Evolutionary conservation across 1,139 yeast genomes (phyloP), one percentile per base, ranked within the genome.

Genomic region (Blastobotrys aristatus): DNA sequence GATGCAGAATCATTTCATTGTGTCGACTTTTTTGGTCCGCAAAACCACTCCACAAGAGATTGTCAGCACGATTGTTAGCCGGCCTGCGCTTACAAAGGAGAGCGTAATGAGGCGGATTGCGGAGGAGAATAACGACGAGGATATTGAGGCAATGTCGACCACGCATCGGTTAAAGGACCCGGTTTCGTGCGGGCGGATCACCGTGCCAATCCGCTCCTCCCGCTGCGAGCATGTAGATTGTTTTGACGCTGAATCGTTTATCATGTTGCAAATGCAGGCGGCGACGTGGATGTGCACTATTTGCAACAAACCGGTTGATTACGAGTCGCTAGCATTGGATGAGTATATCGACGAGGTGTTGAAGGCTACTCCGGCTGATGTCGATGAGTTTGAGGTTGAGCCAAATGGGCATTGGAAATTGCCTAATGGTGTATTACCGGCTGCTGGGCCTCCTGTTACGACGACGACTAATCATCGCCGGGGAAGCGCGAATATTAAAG

Each of bases 261-360:
- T 72, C 27, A 61, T 59, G 56, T 57, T 72, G 41, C 75, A 71
- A 54, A 57, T 62, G 48, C 74, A 69, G 50, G 72, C 70, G 0
- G 65, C 71, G n/a, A 66, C 71, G 1, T 72, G 76, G 75, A 53
- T 54, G 20, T 72, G 76, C 49, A 72, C 74, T 0, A 55, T 70
- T 1, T 72, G 76, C 53, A 64, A 65, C 51, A 58, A 57, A n/a
- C 45, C 49, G n/a, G 57, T 68, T 18, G 52, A 53, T 7, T 62
- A 55, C 46, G 60, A 58, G 2, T 63, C 65, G 27, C 49, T 71
- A 7, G 65, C 65, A 0, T 64, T 71, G 1, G 74, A 70, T 48
- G 72, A 66, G 40, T 70, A 63, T 49, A 59, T 68, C 47, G 48
- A 50, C 33, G 66, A 68, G 18, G 64, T 70, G 14, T 52, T 70